Evolutionary conservation across 139 green algal species (phyloP), one percentile per base, ranked within the genome.

Genomic region (Edaphochlamys debaryana): DNA sequence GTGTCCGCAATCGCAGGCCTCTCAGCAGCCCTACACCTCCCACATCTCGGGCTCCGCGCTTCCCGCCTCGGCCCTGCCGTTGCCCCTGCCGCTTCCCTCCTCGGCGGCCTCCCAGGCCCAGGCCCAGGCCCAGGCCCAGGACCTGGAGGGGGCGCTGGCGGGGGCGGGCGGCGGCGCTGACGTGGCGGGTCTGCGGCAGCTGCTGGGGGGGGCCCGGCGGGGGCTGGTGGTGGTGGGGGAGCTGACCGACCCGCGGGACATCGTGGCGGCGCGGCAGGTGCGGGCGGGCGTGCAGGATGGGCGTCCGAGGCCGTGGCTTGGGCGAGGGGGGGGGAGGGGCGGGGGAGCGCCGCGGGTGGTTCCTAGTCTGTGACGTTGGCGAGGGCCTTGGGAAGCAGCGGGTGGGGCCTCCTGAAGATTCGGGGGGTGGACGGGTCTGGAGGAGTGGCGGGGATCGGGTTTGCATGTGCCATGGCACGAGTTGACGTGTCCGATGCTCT

Each of bases 211-310:
- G 7, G 82, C 82, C 0, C 36, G 62, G 68, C 83, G 94, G 6
- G 95, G 95, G 4, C 84, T 99, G 70, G 41, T 99, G 5, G 90
- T 99, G 25, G 87, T 96, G 17, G 96, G 93, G 8, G 94, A 97
- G 87, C 70, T 96, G 54, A 30, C 37, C 1, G 69, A 67, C 3
- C 70, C 91, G 0, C 73, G 76, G 42, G 95, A 98, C 38, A 88
- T 87, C 0, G 79, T 89, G 22, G 95, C 94, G 4, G 93, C 91
- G 0, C 56, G 82, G 5, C 64, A 91, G 71, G 80, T 63, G 22
- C 23, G 22, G 54, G 4, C 11, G 20, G n/a, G n/a, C 17, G n/a
- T n/a, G n/a, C n/a, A n/a, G n/a, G n/a, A n/a, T n/a, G n/a, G n/a
- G n/a, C n/a, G n/a, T n/a, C n/a, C n/a, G n/a, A n/a, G n/a, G n/a